Conservation (phyloP, 371 early-diverging fungal genomes). For the Lichtheimia hyalospora region DNA sequence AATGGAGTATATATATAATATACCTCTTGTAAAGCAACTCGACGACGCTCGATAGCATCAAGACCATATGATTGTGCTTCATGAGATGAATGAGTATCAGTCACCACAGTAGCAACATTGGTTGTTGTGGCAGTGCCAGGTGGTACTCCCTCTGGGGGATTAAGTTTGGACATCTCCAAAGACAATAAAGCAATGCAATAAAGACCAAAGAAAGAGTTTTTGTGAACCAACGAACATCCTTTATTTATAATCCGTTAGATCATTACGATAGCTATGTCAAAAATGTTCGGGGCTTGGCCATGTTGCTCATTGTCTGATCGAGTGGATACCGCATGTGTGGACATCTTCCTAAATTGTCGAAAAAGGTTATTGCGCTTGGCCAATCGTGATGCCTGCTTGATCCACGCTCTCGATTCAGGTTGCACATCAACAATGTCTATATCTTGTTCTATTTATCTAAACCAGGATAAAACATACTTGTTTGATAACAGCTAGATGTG, state of each 20-base stretch:
- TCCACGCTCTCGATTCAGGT: no score
- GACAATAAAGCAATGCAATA: conserved; percentile 1
- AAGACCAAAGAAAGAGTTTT: neutral
- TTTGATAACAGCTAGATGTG: no score
- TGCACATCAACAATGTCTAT: no score
- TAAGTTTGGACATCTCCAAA: neutral
- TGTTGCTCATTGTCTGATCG: no score
- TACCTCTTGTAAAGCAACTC: conserved; percentile 42
- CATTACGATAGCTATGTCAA: no score
- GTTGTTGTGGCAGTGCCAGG: neutral
- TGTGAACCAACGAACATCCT: neutral
- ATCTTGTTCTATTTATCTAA: no score
- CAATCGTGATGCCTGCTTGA: no score
- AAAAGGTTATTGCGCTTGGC: no score
- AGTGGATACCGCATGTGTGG: no score
- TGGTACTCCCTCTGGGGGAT: neutral
- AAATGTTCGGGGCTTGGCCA: no score
- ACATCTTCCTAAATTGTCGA: no score
- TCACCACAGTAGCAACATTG: neutral
- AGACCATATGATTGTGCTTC: conserved; percentile 13
- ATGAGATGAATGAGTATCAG: neutral
- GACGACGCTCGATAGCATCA: conserved; percentile 36
- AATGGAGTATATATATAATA: neutral
- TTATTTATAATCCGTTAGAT: neutral
- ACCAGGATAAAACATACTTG: no score